Conservation (phyloP, 2,329 filamentous ascomycete species). For the Ilyonectria robusta region DNA sequence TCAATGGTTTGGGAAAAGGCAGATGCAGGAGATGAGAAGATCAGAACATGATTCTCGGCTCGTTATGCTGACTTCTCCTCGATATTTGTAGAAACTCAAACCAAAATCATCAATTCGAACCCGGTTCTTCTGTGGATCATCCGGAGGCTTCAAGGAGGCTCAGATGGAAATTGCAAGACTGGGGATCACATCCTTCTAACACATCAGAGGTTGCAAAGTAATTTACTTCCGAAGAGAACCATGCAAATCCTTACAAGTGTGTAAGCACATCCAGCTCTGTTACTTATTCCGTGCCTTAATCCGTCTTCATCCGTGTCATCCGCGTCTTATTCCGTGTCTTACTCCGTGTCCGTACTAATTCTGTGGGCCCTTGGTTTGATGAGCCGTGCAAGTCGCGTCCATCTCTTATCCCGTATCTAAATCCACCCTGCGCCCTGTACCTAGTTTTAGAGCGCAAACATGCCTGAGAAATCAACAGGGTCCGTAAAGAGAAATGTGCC, state of each 20-base stretch:
- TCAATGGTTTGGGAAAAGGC: not conserved
- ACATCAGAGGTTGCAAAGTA: not conserved
- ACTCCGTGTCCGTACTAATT: constrained; percentile 17
- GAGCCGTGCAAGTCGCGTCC: not conserved
- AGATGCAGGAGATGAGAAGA: not conserved
- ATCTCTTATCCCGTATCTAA: not conserved
- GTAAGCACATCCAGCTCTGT: not conserved
- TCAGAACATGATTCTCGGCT: not conserved
- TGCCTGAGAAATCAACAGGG: constrained; percentile 29
- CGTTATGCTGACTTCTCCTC: not conserved
- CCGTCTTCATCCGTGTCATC: constrained; percentile 10
- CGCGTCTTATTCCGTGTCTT: constrained; percentile 16
- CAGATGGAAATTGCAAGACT: not conserved
- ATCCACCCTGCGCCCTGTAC: not conserved
- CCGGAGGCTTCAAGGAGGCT: not conserved
- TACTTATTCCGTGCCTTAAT: constrained; percentile 8
- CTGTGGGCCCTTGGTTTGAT: not conserved
- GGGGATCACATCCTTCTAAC: not conserved
- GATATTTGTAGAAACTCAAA: not conserved
- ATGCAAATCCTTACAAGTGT: not conserved
- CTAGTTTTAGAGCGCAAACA: constrained; percentile 9
- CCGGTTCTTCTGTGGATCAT: not conserved
- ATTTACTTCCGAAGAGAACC: not conserved
- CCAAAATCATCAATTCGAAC: not conserved
- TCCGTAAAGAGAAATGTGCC: constrained; percentile 38